Base-by-base conservation (phyloP, 305 asterid species). In the Solanum hybrid region DNA sequence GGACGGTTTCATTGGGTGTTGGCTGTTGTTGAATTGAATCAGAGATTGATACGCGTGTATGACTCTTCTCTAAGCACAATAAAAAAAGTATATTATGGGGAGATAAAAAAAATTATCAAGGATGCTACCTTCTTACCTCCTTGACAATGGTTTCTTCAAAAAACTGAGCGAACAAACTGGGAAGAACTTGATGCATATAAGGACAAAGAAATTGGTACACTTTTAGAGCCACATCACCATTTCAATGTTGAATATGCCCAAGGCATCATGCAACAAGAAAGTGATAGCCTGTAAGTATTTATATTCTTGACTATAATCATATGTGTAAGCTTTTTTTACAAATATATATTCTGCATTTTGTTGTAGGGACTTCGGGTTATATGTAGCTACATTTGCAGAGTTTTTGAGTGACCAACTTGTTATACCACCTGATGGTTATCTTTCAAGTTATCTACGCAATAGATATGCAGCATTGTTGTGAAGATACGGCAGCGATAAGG, bases 401-500 rank as follows among this genome's bases (percentile, higher is more conserved):
- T 16, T 5, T 51, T 51, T 51, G n/a, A 51, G 64, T 51, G 64
- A 51, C 64, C 22, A 5, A 51, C 22, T 16, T 51, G 22, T 16
- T 51, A 51, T 16, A 51, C 64, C 64, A 51, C 22, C 3, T 0
- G n/a, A 51, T 16, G 8, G 8, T 14, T 51, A 42, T 42, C 5
- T 42, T 42, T 42, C 16, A 42, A 12, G 6, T 42, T 42, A 51
- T 2, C 64, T 51, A 51, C 1, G 0, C 64, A 51, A 51, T 16
- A 51, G 67, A 51, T 51, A 51, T 51, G 67, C 67, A 1, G 0
- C 22, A 51, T 51, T 51, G 9, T 51, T 51, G 67, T 51, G 67
- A 3, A 16, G 4, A 51, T 51, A 16, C n/a, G 0, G 0, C n/a
- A 51, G 0, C 3, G 3, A 51, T 1, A 51, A 51, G n/a, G 67